Base-by-base conservation (phyloP, 768 basidiomycete species). In the Tulasnella sp. region DNA sequence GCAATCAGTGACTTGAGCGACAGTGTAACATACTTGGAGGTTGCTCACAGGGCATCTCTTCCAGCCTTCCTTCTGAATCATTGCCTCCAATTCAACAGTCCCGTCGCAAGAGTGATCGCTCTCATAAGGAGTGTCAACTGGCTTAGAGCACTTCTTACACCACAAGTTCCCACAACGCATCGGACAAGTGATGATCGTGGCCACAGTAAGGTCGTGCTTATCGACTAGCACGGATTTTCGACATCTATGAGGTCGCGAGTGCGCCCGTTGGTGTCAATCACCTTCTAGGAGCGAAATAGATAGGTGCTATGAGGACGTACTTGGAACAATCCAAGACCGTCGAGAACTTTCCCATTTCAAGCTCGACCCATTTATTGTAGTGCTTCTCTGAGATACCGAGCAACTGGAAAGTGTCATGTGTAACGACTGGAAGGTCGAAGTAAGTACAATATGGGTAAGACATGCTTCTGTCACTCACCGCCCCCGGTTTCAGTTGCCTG, bases 81-180 rank as follows among this genome's bases (percentile, higher is more conserved):
- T 61, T 52, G 75, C 69, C 3, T 76, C 73, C 7, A 84, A 72
- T 64, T 84, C 83, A 1, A 73, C 72, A 11, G 78, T 72, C 3
- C 80, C 81, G 59, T 83, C 82, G 67, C 83, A 85, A 0, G 79
- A 79, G 50, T 65, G 64, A 21, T 65, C 61, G 66, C 83, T 80
- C 56, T 71, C 69, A 11, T 73, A 74, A 4, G 72, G 75, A 17
- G 67, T 70, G 10, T 62, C 69, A 43, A 77, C 67, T 11, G 68
- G 62, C 58, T 80, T 77, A 27, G 76, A 76, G 68, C 83, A 85
- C 29, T 69, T 68, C 69, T 79, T 84, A 69, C 83, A 85, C 84
- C 83, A 85, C 5, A 73, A 70, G 63, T 80, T 69, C 0, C 68
- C 65, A 58, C 83, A 85, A 17, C 68, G 67, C 30, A 77, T 66